Base-by-base conservation (phyloP, 331 rosid species). In the Acacia concinna region DNA sequence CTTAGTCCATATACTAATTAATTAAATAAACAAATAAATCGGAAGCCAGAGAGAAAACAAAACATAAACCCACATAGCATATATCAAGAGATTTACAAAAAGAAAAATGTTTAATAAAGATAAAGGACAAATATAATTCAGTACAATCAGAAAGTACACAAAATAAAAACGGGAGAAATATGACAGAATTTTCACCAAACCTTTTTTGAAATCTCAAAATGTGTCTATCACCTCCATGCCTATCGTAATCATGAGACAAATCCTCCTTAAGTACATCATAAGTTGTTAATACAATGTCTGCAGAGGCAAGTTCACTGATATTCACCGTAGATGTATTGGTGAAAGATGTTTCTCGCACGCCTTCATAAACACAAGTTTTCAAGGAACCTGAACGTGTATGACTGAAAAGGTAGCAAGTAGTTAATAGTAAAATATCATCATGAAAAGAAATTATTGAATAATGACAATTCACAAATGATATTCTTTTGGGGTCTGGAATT, bases 191-290 rank as follows among this genome's bases (percentile, higher is more conserved):
- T 71, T 34, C 82, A 77, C 56, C 79, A 69, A 74, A 95, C 99
- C 99, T 95, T 85, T 93, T 95, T 38, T 91, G 96, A 83, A 95
- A 91, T 86, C 99, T 93, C 91, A 95, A 79, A 67, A 93, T 68
- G 81, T 92, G 94, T 0, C 99, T 85, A 83, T 95, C 99, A 64
- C 99, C 99, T 82, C 84, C 91, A 77, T 91, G 96, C 89, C 99
- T 89, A 84, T 95, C 97, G 77, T 90, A 93, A 75, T 95, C 99
- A 71, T 93, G 99, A 54, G 98, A 91, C 54, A 93, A 85, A 79
- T 95, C 98, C 83, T 90, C 98, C 81, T 88, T 95, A 82, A 93
- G 99, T 81, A 90, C 93, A 78, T 95, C 98, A 81, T 95, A 95
- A 20, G 99, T 88, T 54, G 99, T 95, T 75, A 95, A 37, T 35